Conservation (phyloP, 306 rosid species). For the Medicago lupulina region DNA sequence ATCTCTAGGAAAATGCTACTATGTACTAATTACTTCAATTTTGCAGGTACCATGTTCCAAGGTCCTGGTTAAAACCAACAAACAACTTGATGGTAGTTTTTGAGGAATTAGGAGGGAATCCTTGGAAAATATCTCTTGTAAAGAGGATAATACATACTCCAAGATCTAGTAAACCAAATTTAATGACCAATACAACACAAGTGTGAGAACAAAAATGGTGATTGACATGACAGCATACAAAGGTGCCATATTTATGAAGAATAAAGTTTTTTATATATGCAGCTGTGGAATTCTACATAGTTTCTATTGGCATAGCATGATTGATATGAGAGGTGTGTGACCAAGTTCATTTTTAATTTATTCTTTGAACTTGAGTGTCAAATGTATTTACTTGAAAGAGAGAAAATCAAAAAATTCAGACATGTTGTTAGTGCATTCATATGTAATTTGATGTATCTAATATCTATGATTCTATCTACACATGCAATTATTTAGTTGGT, state of each 20-base stretch:
- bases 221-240: slow-evolving; percentile 14
- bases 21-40: neutral
- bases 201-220: slow-evolving; percentile 29
- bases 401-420: slow-evolving; percentile 26
- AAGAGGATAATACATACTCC: slow-evolving; percentile 58
- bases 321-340: slow-evolving; percentile 34
- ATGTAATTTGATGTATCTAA: slow-evolving; percentile 31
- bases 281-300: slow-evolving; percentile 25
- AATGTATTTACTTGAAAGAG: slow-evolving; percentile 16
- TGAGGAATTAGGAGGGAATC: slow-evolving; percentile 97
- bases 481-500: slow-evolving; percentile 12
- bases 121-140: slow-evolving; percentile 65
- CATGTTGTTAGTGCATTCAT: slow-evolving; percentile 17
- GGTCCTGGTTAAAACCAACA: slow-evolving; percentile 96
- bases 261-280: slow-evolving; percentile 8
- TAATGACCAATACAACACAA: slow-evolving; percentile 35
- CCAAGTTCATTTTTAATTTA: slow-evolving; percentile 32
- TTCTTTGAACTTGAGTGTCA: slow-evolving; percentile 32
- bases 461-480: neutral
- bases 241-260: slow-evolving; percentile 18
- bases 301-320: slow-evolving; percentile 7
- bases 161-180: slow-evolving; percentile 1
- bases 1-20: slow-evolving; percentile 19
- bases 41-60: slow-evolving; percentile 94
- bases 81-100: slow-evolving; percentile 71